Evolutionary conservation across 371 early-diverging fungal genomes (phyloP).

Genomic region (Syncephalastrum monosporum): DNA sequence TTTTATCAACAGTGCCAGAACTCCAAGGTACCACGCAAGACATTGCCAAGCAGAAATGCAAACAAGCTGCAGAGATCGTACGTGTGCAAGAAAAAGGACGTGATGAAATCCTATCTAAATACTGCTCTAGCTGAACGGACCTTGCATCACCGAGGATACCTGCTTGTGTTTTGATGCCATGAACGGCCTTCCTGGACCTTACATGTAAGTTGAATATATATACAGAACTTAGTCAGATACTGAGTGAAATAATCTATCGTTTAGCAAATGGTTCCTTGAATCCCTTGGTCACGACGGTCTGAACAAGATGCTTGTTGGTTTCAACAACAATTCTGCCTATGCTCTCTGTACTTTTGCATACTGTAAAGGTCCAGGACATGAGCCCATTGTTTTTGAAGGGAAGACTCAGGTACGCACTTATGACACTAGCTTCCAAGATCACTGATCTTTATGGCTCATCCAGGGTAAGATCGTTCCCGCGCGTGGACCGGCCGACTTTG

Average conservation of each 20-base stretch:
- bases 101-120: not conserved
- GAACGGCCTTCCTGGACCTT: slow-evolving; percentile 89
- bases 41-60: slow-evolving; percentile 82
- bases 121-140: slow-evolving; percentile 59
- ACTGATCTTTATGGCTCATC: not conserved
- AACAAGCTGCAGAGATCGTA: slow-evolving; percentile 68
- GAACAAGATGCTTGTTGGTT: slow-evolving; percentile 82
- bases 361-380: slow-evolving; percentile 78
- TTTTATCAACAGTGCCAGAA: slow-evolving; percentile 69
- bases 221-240: not conserved
- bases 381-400: slow-evolving; percentile 91
- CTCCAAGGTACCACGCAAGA: slow-evolving; percentile 79
- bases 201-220: slow-evolving; percentile 56
- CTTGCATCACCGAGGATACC: slow-evolving; percentile 95
- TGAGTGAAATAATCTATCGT: not conserved
- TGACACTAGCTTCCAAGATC: too few species aligned
- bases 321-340: slow-evolving; percentile 81
- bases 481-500: slow-evolving; percentile 85
- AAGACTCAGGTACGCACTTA: slow-evolving; percentile 56
- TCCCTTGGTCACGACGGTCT: slow-evolving; percentile 79
- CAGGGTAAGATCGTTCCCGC: slow-evolving; percentile 87
- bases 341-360: slow-evolving; percentile 93
- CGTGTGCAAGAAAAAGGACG: not conserved
- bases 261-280: slow-evolving; percentile 93
- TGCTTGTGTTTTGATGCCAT: slow-evolving; percentile 91